A percentile compares a stretch with the other conserved stretches of the same genome.
These are phyloP conservation scores for Lactarius psammicola DNA, from an alignment of 768 basidiomycete genomes.

Conservation along the genomic window DNA sequence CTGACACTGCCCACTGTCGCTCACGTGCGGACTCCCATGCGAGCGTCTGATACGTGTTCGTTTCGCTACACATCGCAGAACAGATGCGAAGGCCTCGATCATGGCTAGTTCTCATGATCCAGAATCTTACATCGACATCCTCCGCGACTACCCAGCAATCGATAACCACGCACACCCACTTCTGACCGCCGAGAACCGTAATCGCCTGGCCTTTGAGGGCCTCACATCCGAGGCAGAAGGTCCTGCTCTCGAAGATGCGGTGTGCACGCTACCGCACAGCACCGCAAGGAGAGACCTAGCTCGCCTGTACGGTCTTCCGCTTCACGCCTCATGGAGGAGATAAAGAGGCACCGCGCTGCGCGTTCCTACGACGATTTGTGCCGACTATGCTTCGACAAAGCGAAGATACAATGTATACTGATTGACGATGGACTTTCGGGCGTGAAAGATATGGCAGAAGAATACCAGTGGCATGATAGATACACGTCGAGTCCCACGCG, in stretches of 20 bases:
- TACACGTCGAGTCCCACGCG: constrained; percentile 53
- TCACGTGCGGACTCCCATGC: neutral
- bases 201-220: constrained; percentile 56
- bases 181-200: constrained; percentile 46
- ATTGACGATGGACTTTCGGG: constrained; percentile 71
- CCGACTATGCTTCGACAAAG: constrained; percentile 48
- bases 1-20: too few relatives aligned
- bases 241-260: constrained; percentile 50
- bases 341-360: constrained; percentile 48
- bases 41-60: neutral
- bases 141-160: constrained; percentile 50
- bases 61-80: too few relatives aligned
- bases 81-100: neutral
- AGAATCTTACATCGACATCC: constrained; percentile 9
- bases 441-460: constrained; percentile 46
- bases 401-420: constrained; percentile 65
- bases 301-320: constrained; percentile 46
- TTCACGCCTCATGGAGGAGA: constrained; percentile 49
- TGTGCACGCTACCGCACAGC: constrained; percentile 56
- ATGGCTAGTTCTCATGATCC: constrained; percentile 9
- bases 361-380: constrained; percentile 60
- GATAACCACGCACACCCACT: constrained; percentile 83
- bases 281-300: constrained; percentile 58
- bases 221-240: constrained; percentile 64
- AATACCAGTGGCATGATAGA: constrained; percentile 59